phyloP scores from a whole-genome alignment of 306 rosid species.

The Glycine latifolia region DNA sequence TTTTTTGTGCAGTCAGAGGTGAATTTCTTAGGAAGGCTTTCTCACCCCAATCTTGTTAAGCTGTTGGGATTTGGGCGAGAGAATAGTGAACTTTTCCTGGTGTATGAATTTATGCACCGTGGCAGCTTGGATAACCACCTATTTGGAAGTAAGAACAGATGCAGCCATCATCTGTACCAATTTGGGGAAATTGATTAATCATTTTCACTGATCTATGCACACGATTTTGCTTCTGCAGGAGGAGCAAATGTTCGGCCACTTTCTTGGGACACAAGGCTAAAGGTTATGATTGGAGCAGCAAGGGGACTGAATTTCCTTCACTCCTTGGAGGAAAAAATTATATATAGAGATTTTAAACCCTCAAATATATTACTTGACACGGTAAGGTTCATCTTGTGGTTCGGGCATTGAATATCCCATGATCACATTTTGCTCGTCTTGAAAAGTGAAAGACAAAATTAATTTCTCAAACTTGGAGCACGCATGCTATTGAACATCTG shows the following conservation, averaged over 20 bases:
- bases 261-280: constrained; percentile 79
- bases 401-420: constrained; percentile 2
- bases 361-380: constrained; percentile 84
- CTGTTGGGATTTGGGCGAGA: constrained; percentile 77
- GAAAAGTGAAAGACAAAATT: no score
- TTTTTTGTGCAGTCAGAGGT: constrained; percentile 79
- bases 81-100: constrained; percentile 62
- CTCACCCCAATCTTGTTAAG: constrained; percentile 91
- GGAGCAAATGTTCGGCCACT: constrained; percentile 82
- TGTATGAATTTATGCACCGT: constrained; percentile 78
- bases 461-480: no score
- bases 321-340: constrained; percentile 74
- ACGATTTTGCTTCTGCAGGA: constrained; percentile 60
- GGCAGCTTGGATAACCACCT: constrained; percentile 92
- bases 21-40: constrained; percentile 88
- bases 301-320: constrained; percentile 89
- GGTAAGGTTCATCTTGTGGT: constrained; percentile 57
- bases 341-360: constrained; percentile 90
- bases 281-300: constrained; percentile 87
- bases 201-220: constrained; percentile 11
- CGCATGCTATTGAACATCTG: background rate
- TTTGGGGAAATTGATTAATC: background rate
- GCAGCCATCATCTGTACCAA: no score
- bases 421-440: constrained; percentile 26
- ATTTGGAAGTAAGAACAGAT: constrained; percentile 79